Base-by-base conservation (phyloP, 305 asterid genomes). In the Rubia peregrina region DNA sequence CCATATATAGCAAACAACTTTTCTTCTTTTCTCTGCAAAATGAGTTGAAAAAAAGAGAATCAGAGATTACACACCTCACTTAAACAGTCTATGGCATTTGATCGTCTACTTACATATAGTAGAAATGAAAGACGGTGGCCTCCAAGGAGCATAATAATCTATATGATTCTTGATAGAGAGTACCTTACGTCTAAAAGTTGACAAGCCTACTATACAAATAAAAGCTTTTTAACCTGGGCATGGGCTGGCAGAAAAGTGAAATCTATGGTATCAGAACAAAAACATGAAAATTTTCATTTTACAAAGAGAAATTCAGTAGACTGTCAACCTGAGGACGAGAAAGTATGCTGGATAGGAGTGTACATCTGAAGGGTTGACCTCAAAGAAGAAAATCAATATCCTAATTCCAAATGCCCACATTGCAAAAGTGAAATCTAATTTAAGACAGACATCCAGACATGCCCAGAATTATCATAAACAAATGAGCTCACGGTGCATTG, bases 11-110 rank as follows among this genome's bases (percentile, higher is more conserved):
- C 95, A 74, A 85, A 83, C 6, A 87, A 94, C 77, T 91, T 83
- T 62, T 88, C 97, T 80, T 78, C 43, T 80, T 87, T 92, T 73
- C 97, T 87, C 98, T 92, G 87, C 62, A 62, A 74, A 69, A 72
- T 30, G 43, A 74, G 59, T 64, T 17, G 21, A 30, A 41, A n/a
- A 48, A 59, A 67, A 33, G 66, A 57, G 12, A 36, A 73, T 40
- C 53, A 7, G 53, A 4, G n/a, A 3, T 13, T 68, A 6, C 36
- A 30, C 8, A 3, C n/a, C n/a, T 9, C 19, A 26, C 62, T 51
- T 17, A 11, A 30, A 12, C 8, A 49, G 21, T 38, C 62, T 68
- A 5, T 16, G 38, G n/a, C 68, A 51, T 51, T 36, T 22, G 7
- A 59, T 24, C 38, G 16, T 46, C 59, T 44, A 13, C 6, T 21